phyloP scores from a whole-genome alignment of 2,329 filamentous ascomycete species.

The Neopestalotiopsis clavispora region DNA sequence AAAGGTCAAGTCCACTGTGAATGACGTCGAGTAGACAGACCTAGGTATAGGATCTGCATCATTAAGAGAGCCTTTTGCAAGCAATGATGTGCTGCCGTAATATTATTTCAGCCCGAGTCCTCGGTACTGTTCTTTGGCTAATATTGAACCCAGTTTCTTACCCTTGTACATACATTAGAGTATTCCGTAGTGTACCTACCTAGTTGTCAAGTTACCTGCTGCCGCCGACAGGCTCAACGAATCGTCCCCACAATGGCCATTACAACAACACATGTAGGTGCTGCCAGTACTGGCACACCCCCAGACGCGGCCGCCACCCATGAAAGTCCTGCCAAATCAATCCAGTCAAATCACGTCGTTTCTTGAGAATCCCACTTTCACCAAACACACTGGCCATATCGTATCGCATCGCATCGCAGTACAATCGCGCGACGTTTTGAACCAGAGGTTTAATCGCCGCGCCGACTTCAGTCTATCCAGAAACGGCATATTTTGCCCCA shows the following conservation, averaged over 20 bases:
- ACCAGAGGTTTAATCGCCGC: background rate
- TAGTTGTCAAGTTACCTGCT: background rate
- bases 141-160: no score
- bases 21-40: no score
- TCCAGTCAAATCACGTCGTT: conserved; percentile 11
- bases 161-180: background rate
- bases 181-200: background rate
- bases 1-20: no score
- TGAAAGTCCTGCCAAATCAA: conserved; percentile 19
- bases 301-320: conserved; percentile 9
- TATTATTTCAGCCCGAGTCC: no score
- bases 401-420: no score
- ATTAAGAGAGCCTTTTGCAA: no score
- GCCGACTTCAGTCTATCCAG: background rate
- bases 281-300: background rate
- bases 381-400: conserved; percentile 6
- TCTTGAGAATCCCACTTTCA: conserved; percentile 6
- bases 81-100: no score
- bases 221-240: background rate
- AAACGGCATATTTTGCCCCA: background rate
- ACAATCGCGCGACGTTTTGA: background rate
- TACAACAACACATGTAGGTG: background rate
- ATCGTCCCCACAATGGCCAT: background rate
- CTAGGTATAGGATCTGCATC: no score
- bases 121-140: no score